A percentile compares a stretch with the other conserved stretches of the same genome.
Evolutionary conservation across 139 green algal genomes (phyloP).

Genomic region (Tetradesmus obliquus): DNA sequence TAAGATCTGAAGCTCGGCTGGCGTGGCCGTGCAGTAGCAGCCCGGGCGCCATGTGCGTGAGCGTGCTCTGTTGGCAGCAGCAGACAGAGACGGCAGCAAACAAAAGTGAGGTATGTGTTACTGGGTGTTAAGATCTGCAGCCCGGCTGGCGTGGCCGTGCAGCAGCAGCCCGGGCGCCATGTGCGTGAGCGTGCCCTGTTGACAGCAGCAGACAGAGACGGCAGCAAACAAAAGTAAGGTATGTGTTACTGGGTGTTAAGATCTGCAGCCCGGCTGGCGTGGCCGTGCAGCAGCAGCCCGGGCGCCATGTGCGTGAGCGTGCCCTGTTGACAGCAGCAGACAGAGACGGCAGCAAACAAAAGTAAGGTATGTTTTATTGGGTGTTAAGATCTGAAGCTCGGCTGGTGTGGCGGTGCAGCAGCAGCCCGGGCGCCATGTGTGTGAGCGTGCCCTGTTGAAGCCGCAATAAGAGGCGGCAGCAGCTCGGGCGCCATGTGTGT

Average conservation of each 20-base stretch:
- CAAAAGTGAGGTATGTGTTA: too few species aligned
- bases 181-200: slow-evolving; percentile 69
- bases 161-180: slow-evolving; percentile 62
- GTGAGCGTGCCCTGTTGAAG: slow-evolving; percentile 63
- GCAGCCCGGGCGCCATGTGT: slow-evolving; percentile 65
- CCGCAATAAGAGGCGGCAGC: not conserved
- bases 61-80: not conserved
- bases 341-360: not conserved
- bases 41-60: slow-evolving; percentile 25
- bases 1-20: too few species aligned
- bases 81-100: not conserved
- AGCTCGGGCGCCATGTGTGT: too few species aligned
- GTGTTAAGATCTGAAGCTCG: too few species aligned
- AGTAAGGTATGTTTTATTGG: too few species aligned
- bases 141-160: slow-evolving; percentile 46
- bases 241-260: too few species aligned
- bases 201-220: not conserved
- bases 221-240: not conserved
- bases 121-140: too few species aligned
- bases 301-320: slow-evolving; percentile 29
- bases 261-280: too few species aligned
- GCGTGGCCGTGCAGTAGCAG: too few species aligned
- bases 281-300: too few species aligned
- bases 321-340: not conserved
- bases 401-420: slow-evolving; percentile 50